Evolutionary conservation across 2,329 filamentous ascomycete genomes (phyloP).

Genomic region (Alternaria consortialis): DNA sequence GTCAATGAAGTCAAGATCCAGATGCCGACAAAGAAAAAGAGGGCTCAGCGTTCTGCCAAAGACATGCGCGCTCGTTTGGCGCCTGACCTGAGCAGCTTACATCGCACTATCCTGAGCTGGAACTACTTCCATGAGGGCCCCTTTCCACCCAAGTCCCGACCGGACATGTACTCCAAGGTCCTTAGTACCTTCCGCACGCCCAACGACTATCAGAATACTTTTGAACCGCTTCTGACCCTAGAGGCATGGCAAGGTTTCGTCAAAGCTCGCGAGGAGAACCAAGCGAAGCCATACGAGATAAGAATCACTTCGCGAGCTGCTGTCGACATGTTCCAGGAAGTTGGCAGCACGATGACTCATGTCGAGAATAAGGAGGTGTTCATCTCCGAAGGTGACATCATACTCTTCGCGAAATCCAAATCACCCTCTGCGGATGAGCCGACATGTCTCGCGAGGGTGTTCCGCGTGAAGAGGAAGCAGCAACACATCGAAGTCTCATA

Average conservation of each 20-base stretch:
- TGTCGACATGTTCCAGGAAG: conserved; percentile 91
- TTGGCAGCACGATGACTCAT: conserved; percentile 82
- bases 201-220: conserved; percentile 83
- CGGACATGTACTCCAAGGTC: conserved; percentile 77
- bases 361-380: conserved; percentile 74
- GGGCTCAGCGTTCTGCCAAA: conserved; percentile 81
- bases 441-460: conserved; percentile 87
- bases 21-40: conserved; percentile 84
- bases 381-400: conserved; percentile 84
- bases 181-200: conserved; percentile 80
- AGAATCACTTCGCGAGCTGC: conserved; percentile 87
- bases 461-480: conserved; percentile 81
- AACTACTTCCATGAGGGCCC: conserved; percentile 92
- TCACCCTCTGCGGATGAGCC: conserved; percentile 74
- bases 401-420: conserved; percentile 79
- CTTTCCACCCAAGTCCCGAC: conserved; percentile 77
- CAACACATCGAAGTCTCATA: conserved; percentile 85
- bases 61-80: conserved; percentile 94
- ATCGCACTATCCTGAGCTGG: conserved; percentile 89
- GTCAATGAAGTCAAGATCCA: conserved; percentile 51
- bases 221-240: conserved; percentile 86
- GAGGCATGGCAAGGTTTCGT: conserved; percentile 97
- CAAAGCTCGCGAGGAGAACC: conserved; percentile 86
- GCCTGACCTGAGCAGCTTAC: conserved; percentile 84
- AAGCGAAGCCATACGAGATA: conserved; percentile 81